Conservation (phyloP, 108 stramenopile genomes). For the Skeletonema grethae region DNA sequence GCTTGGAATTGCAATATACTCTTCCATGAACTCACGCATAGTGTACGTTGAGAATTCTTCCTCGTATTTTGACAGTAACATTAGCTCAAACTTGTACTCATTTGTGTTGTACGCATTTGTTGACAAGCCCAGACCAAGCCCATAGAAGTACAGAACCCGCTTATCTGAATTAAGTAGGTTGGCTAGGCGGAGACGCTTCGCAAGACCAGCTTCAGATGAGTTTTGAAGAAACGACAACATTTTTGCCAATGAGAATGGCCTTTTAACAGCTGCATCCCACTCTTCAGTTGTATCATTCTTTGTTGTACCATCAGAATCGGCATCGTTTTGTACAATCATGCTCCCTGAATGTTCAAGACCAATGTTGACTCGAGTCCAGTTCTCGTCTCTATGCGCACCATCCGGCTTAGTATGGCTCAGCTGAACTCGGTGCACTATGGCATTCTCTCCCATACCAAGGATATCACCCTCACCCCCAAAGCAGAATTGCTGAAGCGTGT, state of each 20-base stretch:
- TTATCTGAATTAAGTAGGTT: constrained; percentile 68
- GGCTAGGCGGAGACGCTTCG: constrained; percentile 67
- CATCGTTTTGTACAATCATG: constrained; percentile 3
- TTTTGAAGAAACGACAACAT: constrained; percentile 69
- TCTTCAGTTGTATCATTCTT: constrained; percentile 4
- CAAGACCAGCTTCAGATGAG: constrained; percentile 70
- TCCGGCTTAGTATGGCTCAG: constrained; percentile 41
- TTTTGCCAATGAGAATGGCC: constrained; percentile 64
- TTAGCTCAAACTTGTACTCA: constrained; percentile 76
- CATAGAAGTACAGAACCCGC: constrained; percentile 76
- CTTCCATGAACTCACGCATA: constrained; percentile 72
- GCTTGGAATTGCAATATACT: constrained; percentile 40
- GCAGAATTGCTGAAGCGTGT: constrained; percentile 65
- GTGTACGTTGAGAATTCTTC: constrained; percentile 75
- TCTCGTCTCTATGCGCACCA: constrained; percentile 46
- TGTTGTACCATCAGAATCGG: background rate
- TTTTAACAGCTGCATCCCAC: constrained; percentile 84
- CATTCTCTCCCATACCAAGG: constrained; percentile 78
- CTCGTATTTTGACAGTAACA: constrained; percentile 67
- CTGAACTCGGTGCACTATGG: constrained; percentile 74
- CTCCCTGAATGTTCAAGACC: constrained; percentile 27
- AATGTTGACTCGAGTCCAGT: constrained; percentile 51
- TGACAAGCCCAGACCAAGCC: constrained; percentile 68
- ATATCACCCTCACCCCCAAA: constrained; percentile 75
- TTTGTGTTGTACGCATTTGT: constrained; percentile 65